Base-by-base conservation (phyloP, 2,329 filamentous ascomycete species). In the Nigrospora sphaerica region DNA sequence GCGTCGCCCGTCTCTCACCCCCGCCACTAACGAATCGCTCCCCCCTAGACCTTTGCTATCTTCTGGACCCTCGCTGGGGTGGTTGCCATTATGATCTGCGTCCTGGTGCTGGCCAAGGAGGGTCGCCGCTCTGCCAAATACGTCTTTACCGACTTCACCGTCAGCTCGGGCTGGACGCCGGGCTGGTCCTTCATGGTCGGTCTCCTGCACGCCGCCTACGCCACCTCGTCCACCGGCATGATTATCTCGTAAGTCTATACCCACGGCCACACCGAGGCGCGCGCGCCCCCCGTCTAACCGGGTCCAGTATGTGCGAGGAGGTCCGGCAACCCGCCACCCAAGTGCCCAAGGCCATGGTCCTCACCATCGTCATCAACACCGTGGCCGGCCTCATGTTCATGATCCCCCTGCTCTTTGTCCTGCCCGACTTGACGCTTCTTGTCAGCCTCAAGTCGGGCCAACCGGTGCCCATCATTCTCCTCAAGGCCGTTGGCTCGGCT, bases 221-320 rank as follows among this genome's bases (percentile, higher is more conserved):
- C 82, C 39, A 87, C 84, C 13, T 88, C 84, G 4, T 85, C 83
- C 14, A 88, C 84, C 0, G 86, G 86, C 65, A 89, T 89, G 85
- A 84, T 89, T 49, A 84, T 88, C 61, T 85, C 81, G 80, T 84
- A 68, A 73, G 80, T 72, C 42, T 50, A 6, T 28, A 6, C 10
- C 2, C 6, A 28, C 23, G 23, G 23, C 23, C 23, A 6, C 23
- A 10, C 10, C 7, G 23, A 28, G 23, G 23, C 23, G 7, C 23
- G 23, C 23, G 7, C 23, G 23, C 7, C 23, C 23, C 23, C 23
- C 6, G 23, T 28, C 23, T 28, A 28, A 28, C 23, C 10, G 23
- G 23, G 23, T 10, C 23, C 45, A 84, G 78, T 51, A 88, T 87
- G 84, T 86, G 82, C 56, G 85, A 88, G 64, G 85, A 88, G 62